Base-by-base conservation (phyloP, 192 early-diverging fungal genomes). In the Mortierella alpina region DNA sequence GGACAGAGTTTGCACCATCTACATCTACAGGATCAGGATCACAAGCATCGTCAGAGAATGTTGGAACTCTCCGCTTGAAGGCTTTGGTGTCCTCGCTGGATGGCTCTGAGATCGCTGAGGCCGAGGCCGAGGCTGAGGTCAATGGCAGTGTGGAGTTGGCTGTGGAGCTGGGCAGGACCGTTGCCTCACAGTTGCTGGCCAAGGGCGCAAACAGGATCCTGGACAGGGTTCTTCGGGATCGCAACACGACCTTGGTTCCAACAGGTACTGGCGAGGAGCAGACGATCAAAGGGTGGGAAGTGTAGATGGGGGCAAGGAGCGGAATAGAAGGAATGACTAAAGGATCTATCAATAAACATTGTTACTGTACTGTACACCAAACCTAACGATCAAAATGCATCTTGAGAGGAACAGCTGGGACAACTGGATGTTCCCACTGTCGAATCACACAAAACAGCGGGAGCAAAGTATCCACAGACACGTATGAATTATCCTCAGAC, bases 61-160 rank as follows among this genome's bases (percentile, higher is more conserved):
- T 83, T 20, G 59, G 70, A 3, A 48, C 41, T 48, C 82, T 96
- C 44, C 51, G 40, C 20, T 68, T 98, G 66, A 83, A 70, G 60
- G 94, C 91, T 0, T 66, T 92, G 41, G 97, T 98, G 0, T 87
- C 89, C 7, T 91, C 88, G 48, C 69, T 96, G 7, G 97, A 97
- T 73, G 97, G 97, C 31, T 31, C 56, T 15, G 56, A 88, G 18
- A 88, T 92, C 12, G 86, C 93, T 7, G 78, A 88, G 68, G 85
- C 86, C 7, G 84, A 92, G 56, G 75, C 51, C 1, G 51, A 51
- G 2, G 74, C 75, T 15, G 82, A 76, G 8, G 63, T 82, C 12
- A 70, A 82, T 51, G 84, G 69, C 23, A 80, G 57, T 51, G 70
- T 83, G 6, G 63, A 74, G 7, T 17, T 63, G 52, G 87, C 87